Percentiles rank a stretch among this genome's conserved stretches.
phyloP scores from a whole-genome alignment of 2,329 filamentous ascomycete genomes.

The Ambrosiella beaveri region DNA sequence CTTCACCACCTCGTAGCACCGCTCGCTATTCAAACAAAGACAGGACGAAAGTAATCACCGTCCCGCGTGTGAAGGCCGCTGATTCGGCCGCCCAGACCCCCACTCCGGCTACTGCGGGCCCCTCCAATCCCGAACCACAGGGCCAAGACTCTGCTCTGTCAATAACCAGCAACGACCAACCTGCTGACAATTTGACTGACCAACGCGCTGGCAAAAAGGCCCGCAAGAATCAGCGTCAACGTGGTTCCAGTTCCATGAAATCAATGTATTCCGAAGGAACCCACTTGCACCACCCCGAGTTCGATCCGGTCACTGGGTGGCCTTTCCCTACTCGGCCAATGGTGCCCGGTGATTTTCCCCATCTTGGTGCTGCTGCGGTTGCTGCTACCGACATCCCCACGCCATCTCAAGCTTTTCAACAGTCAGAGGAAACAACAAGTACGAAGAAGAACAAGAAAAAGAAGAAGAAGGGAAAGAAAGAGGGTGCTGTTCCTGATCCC shows the following conservation, averaged over 20 bases:
- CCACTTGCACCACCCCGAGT: no score
- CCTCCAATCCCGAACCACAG: background rate
- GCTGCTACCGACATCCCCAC: background rate
- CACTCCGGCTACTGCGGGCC: background rate
- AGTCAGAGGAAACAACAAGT: no score
- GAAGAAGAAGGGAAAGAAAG: conserved; percentile 50
- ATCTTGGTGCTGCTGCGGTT: background rate
- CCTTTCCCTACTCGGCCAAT: background rate
- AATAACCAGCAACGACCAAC: background rate
- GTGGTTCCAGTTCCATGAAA: background rate
- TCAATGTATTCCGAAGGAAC: background rate
- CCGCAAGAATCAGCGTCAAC: conserved; percentile 70
- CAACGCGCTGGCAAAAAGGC: conserved; percentile 75
- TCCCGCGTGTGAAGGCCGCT: conserved; percentile 37
- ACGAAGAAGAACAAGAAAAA: conserved; percentile 31
- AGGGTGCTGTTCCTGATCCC: conserved; percentile 15
- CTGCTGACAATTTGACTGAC: background rate
- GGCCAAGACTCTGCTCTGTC: background rate
- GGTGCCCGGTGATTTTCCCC: background rate
- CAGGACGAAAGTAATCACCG: conserved; percentile 51
- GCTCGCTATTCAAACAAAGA: conserved; percentile 52
- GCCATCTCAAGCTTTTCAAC: background rate
- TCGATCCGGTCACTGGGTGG: no score
- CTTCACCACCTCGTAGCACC: conserved; percentile 35
- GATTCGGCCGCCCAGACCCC: conserved; percentile 35